Percentiles rank a stretch among this genome's conserved stretches.
Evolutionary conservation across 306 rosid genomes (phyloP).

Genomic region (Ziziphus jujuba): DNA sequence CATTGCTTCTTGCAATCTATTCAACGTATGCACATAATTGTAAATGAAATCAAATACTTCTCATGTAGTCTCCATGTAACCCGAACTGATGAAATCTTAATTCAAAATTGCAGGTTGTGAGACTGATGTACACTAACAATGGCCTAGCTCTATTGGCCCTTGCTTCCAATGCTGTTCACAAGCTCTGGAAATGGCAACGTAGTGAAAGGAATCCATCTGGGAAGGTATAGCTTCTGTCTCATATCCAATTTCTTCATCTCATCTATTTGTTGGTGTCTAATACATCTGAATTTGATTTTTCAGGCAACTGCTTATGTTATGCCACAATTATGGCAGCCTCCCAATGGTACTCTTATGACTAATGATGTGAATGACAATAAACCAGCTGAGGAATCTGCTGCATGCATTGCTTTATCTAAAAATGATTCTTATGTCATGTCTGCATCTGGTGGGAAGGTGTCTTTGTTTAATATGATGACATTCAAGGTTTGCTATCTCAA

Average conservation of each 20-base stretch:
- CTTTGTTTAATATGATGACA: constrained; percentile 50
- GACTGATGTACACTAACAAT: constrained; percentile 44
- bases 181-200: constrained; percentile 56
- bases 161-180: constrained; percentile 44
- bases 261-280: constrained; percentile 7
- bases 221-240: constrained; percentile 27
- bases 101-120: constrained; percentile 38
- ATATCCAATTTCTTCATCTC: background rate
- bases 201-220: constrained; percentile 40
- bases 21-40: too few relatives aligned
- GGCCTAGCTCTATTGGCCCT: constrained; percentile 39
- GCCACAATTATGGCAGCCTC: constrained; percentile 53
- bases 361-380: constrained; percentile 40
- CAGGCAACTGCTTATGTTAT: constrained; percentile 41
- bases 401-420: constrained; percentile 48
- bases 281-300: constrained; percentile 6
- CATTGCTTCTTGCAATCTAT: too few relatives aligned
- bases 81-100: background rate
- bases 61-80: background rate
- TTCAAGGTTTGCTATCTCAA: constrained; percentile 35
- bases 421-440: constrained; percentile 52
- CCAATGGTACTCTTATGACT: constrained; percentile 42
- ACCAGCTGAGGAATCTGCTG: constrained; percentile 44
- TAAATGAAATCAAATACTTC: too few relatives aligned
- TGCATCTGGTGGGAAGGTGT: constrained; percentile 51